A percentile compares a stretch with the other conserved stretches of the same genome.
phyloP scores from a whole-genome alignment of 2,329 filamentous ascomycete species.

The Esteya vermicola region DNA sequence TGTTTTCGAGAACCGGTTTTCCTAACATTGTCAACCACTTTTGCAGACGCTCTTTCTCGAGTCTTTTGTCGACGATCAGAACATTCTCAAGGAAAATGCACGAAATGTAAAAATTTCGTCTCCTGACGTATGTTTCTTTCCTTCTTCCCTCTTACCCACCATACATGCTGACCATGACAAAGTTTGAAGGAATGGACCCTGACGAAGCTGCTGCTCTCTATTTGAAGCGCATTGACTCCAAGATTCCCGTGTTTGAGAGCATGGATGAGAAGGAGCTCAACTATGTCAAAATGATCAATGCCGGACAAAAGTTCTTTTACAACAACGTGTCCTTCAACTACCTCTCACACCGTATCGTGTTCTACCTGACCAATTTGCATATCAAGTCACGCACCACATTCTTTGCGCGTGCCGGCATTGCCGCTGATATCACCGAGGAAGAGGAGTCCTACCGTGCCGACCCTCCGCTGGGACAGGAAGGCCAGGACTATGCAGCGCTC shows the following conservation, averaged over 20 bases:
- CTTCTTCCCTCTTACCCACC: background rate
- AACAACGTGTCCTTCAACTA: conserved; percentile 98
- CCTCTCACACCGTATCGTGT: conserved; percentile 90
- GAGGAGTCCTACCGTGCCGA: conserved; percentile 89
- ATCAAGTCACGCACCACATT: conserved; percentile 92
- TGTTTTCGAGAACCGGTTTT: background rate
- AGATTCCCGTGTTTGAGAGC: conserved; percentile 91
- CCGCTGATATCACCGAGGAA: conserved; percentile 71
- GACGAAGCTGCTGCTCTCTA: conserved; percentile 90
- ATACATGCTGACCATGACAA: background rate
- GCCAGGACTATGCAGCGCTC: conserved; percentile 64
- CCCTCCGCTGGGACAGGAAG: conserved; percentile 67
- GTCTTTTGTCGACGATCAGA: conserved; percentile 84
- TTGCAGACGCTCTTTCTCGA: conserved; percentile 84
- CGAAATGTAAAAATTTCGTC: conserved; percentile 96
- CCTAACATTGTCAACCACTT: background rate
- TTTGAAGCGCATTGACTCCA: conserved; percentile 72
- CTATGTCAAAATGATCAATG: conserved; percentile 99
- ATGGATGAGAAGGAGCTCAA: conserved; percentile 92
- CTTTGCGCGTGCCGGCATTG: conserved; percentile 78
- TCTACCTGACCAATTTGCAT: conserved; percentile 93
- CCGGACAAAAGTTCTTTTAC: conserved; percentile 81
- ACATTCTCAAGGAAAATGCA: conserved; percentile 91
- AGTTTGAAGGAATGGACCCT: conserved; percentile 84
- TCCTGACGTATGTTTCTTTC: conserved; percentile 54